Evolutionary conservation across 805 yeast species (phyloP), one percentile per base, ranked within the genome.

Genomic region (Citeromyces matritensis): DNA sequence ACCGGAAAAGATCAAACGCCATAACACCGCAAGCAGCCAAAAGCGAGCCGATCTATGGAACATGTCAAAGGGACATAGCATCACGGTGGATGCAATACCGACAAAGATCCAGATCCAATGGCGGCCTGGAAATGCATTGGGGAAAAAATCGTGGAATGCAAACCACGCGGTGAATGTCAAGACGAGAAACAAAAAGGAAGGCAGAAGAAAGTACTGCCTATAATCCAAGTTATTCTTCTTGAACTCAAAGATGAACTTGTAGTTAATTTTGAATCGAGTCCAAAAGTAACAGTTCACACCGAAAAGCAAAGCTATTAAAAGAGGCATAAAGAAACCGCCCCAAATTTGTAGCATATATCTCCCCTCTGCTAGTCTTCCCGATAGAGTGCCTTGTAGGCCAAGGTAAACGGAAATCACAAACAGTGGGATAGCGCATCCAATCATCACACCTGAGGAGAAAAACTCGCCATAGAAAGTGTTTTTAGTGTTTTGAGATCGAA

Each of bases 191-290:
- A 70, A 59, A 6, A 73, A 42, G 1, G 82, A 55, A 0, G 94
- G 83, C 14, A 83, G 42, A 9, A 80, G 59, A 33, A 75, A 58
- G 40, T 64, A 80, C 47, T 84, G 80, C 33, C 70, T 64, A 39
- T 56, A 75, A 43, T 81, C 74, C 30, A 83, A 52, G 9, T 72
- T 73, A 23, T 73, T 69, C 28, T 75, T 67, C 45, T 82, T 74
- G 42, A 85, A 77, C 53, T 91, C 97, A 49, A 91, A 85, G 35
- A 91, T 85, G 46, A 91, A 86, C 44, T 78, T 78, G 51, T 91
- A 91, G 51, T 88, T 91, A 42, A 91, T 77, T 44, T 81, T 80
- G 52, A 58, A 76, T 29, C 55, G 49, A 15, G 73, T 64, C 88
- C 94, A 91, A 3, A 77, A 70, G 34, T 60, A 53, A 45, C 93